Evolutionary conservation across 257 asterid species (phyloP), one percentile per base, ranked within the genome.

Genomic region (Fraxinus quadrangulata): DNA sequence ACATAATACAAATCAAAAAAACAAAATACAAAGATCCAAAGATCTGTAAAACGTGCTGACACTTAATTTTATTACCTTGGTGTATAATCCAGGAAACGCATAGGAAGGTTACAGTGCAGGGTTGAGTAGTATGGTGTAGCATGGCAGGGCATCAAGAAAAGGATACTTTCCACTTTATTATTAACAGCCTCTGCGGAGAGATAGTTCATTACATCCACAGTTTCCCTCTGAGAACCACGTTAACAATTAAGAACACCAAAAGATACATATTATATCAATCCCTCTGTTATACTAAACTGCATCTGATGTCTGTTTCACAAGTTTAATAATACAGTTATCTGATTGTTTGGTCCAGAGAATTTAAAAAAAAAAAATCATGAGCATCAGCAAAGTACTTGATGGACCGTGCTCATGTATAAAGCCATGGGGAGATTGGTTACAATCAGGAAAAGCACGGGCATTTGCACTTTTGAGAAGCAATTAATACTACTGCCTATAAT

Each of bases 101-200:
- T 90, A 4, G 97, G 94, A 80, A 93, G 39, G 85, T 90, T 77
- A 63, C 17, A 86, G 74, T 96, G 99, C 73, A 96, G 86, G 69
- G 91, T 81, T 75, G 99, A 96, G 87, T 93, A 96, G 91, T 92
- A 96, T 6, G 98, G 98, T 49, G 99, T 92, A 33, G 99, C 93
- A 76, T 96, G 98, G 89, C 99, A 96, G 14, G 96, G 97, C 33
- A 90, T 92, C 66, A 96, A 81, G 83, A 93, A 96, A 76, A 96
- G 90, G 72, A 93, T 80, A 36, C 84, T 85, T 84, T 80, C 80
- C 74, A 93, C 96, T 78, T 85, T 89, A 61, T 87, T 87, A 65
- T 80, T 81, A 8, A 73, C 77, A 24, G 98, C 98, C 87, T 86
- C 96, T 42, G 75, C 40, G 0, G 97, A 84, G 56, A 96, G 94